Conservation (phyloP, 305 asterid genomes). For the Fraxinus sp. region DNA sequence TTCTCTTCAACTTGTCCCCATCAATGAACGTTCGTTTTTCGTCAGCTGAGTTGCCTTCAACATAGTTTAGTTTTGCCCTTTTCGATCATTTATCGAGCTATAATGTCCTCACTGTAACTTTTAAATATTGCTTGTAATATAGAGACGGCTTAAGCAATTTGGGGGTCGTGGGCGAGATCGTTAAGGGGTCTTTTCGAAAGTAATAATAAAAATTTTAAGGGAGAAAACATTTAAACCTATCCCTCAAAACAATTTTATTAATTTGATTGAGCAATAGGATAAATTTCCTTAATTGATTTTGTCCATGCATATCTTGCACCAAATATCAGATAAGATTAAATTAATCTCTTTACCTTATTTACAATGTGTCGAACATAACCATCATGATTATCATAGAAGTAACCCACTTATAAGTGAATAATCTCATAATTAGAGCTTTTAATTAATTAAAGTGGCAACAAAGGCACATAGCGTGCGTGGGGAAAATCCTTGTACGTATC, state of each 20-base stretch:
- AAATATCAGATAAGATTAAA: too few species aligned
- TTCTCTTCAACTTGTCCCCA: not conserved
- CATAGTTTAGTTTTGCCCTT: not conserved
- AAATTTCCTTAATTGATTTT: too few species aligned
- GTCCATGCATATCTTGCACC: not conserved
- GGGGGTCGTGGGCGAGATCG: not conserved
- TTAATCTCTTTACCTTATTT: too few species aligned
- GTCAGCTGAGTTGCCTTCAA: not conserved
- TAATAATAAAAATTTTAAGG: too few species aligned
- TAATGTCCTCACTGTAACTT: not conserved
- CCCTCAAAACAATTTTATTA: not conserved
- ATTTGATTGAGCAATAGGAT: not conserved
- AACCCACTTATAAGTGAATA: not conserved
- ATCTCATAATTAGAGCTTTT: not conserved
- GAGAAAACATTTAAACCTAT: not conserved
- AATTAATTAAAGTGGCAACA: not conserved
- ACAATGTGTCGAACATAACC: not conserved
- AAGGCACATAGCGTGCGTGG: not conserved
- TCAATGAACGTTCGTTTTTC: too few species aligned
- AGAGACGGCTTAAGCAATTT: not conserved
- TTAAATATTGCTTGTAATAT: not conserved
- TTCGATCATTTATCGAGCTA: not conserved
- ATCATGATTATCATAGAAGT: not conserved
- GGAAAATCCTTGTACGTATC: not conserved
- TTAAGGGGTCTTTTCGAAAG: not conserved